A percentile compares a stretch with the other conserved stretches of the same genome.
Conservation (phyloP, 2,329 filamentous ascomycete genomes). For the Trichoderma koningiopsis region DNA sequence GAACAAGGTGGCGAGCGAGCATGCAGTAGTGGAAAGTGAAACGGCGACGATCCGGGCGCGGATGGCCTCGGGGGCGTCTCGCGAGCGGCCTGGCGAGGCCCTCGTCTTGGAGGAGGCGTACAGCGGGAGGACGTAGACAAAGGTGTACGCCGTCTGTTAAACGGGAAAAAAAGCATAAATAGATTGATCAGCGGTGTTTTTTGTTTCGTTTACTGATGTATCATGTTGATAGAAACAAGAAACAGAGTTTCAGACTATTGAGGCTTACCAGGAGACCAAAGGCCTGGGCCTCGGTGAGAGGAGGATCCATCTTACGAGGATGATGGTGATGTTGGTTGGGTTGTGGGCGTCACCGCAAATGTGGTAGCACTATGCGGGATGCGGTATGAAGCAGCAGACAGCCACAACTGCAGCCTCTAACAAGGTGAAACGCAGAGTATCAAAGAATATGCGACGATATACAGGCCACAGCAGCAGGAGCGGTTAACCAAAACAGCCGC, state of each 20-base stretch:
- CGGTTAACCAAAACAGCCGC: constrained; percentile 9
- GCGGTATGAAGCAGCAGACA: neutral
- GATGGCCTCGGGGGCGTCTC: constrained; percentile 89
- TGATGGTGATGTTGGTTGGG: neutral
- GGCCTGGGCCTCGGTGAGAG: constrained; percentile 32
- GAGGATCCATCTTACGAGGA: constrained; percentile 3
- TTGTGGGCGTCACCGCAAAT: neutral
- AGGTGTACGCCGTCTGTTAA: constrained; percentile 70
- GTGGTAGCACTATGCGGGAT: neutral
- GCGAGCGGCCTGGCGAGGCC: constrained; percentile 74
- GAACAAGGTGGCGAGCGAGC: constrained; percentile 66
- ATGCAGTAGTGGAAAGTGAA: constrained; percentile 70
- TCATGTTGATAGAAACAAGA: neutral
- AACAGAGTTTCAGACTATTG: neutral
- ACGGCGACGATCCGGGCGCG: constrained; percentile 81
- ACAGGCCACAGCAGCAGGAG: neutral
- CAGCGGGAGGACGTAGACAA: constrained; percentile 87
- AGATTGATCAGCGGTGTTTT: neutral
- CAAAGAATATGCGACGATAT: neutral
- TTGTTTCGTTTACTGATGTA: neutral
- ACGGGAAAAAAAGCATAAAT: constrained; percentile 11
- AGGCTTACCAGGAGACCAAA: constrained; percentile 37
- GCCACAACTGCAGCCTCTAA: neutral
- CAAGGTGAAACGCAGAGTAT: neutral
- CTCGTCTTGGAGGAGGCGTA: constrained; percentile 80